Evolutionary conservation across 805 yeast species (phyloP), one percentile per base, ranked within the genome.

Genomic region (Nakazawaea laoshanensis): DNA sequence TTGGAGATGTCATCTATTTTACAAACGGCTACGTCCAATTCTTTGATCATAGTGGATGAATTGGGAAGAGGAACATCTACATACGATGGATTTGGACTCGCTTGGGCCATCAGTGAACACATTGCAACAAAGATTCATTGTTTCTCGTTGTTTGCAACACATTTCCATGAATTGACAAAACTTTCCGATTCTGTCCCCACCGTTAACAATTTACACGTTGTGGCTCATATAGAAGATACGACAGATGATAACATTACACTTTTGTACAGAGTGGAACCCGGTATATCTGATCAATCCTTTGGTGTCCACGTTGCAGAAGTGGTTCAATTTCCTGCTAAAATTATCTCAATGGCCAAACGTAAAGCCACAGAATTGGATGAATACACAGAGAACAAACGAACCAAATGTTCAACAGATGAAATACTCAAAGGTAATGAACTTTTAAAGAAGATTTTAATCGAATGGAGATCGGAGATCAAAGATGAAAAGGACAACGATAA

Each of bases 291-390:
- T 54, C 92, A 88, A 55, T 87, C 96, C 0, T 92, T 92, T 59
- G 98, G 98, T 57, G 88, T 92, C 30, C 95, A 92, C 52, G 98
- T 92, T 29, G 97, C 97, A 0, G 96, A 92, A 56, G 77, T 89
- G 19, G 97, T 89, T 13, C 81, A 84, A 44, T 92, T 92, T 55
- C 98, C 97, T 2, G 61, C 64, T 16, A 92, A 92, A 55, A 92
- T 92, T 31, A 76, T 92, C 30, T 70, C 74, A 37, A 92, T 92
- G 97, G 96, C 98, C 7, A 92, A 89, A 50, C 72, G 97, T 40
- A 89, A 89, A 53, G 94, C 96, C 0, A 63, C 70, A 4, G 97
- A 92, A 49, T 64, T 92, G 33, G 95, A 85, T 52, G 57, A 52
- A 9, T 42, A 41, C 11, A 61, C 64, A 16, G 63, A 62, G 24